Percentiles rank a stretch among this genome's conserved stretches.
phyloP scores from a whole-genome alignment of 2,329 filamentous ascomycete genomes.

The Diplodia sapinea region DNA sequence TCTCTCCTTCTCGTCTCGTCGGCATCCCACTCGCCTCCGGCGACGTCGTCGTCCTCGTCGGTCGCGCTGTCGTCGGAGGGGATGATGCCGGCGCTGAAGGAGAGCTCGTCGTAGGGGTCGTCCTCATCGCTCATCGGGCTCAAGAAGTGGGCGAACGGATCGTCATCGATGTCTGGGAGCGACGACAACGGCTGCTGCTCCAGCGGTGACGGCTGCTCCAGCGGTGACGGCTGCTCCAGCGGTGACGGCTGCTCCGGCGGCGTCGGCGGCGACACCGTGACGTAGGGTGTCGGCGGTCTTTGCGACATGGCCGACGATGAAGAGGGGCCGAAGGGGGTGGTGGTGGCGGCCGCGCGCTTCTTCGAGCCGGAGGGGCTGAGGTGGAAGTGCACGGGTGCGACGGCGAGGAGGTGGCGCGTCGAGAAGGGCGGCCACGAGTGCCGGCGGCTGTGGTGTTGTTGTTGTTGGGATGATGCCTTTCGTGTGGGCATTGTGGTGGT shows the following conservation, averaged over 20 bases:
- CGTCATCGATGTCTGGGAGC: conserved; percentile 51
- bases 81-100: conserved; percentile 49
- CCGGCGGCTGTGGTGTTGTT: conserved; percentile 14
- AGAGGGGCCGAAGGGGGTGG: neutral
- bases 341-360: neutral
- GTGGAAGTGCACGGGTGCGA: conserved; percentile 30
- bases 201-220: conserved; percentile 33
- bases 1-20: conserved; percentile 36
- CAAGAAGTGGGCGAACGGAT: conserved; percentile 52
- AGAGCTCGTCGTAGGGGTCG: conserved; percentile 39
- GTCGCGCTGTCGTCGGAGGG: conserved; percentile 38
- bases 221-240: no score
- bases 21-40: conserved; percentile 31
- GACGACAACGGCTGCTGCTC: neutral
- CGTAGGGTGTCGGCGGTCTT: neutral
- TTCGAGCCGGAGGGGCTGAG: conserved; percentile 16
- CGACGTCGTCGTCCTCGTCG: conserved; percentile 18
- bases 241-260: neutral
- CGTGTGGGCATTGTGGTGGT: neutral
- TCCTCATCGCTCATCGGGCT: conserved; percentile 50
- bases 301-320: neutral
- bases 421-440: conserved; percentile 30
- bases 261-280: neutral
- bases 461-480: neutral
- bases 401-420: conserved; percentile 22